phyloP scores from a whole-genome alignment of 148 eudicot genomes.

The Arctostaphylos glauca region DNA sequence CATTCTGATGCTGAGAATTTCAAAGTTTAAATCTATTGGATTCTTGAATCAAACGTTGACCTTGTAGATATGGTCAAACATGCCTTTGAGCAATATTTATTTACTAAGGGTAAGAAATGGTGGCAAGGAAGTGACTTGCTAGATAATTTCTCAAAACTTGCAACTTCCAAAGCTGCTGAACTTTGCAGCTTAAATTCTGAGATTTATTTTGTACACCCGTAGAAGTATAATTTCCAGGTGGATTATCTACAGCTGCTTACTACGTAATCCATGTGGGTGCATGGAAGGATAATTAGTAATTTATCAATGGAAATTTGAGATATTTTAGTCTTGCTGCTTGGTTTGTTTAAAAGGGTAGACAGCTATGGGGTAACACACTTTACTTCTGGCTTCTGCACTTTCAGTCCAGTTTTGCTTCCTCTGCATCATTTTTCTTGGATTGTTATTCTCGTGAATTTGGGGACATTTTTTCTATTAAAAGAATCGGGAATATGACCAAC shows the following conservation, averaged over 20 bases:
- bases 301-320: not conserved
- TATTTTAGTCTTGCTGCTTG: not conserved
- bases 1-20: too few relatives aligned
- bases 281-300: not conserved
- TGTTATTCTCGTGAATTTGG: not conserved
- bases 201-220: not conserved
- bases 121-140: not conserved
- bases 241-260: not conserved
- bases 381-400: constrained; percentile 4
- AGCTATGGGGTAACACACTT: not conserved
- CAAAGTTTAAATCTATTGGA: too few relatives aligned
- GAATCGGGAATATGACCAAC: not conserved
- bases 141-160: not conserved
- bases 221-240: not conserved
- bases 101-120: too few relatives aligned
- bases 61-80: too few relatives aligned
- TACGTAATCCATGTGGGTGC: not conserved
- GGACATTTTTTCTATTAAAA: not conserved
- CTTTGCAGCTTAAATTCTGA: not conserved
- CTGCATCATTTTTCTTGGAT: not conserved
- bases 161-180: too few relatives aligned
- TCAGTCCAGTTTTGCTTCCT: not conserved
- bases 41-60: too few relatives aligned
- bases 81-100: too few relatives aligned
- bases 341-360: not conserved